Evolutionary conservation across 106 monocot species (phyloP), one percentile per base, ranked within the genome.

Genomic region (Allium sativum): DNA sequence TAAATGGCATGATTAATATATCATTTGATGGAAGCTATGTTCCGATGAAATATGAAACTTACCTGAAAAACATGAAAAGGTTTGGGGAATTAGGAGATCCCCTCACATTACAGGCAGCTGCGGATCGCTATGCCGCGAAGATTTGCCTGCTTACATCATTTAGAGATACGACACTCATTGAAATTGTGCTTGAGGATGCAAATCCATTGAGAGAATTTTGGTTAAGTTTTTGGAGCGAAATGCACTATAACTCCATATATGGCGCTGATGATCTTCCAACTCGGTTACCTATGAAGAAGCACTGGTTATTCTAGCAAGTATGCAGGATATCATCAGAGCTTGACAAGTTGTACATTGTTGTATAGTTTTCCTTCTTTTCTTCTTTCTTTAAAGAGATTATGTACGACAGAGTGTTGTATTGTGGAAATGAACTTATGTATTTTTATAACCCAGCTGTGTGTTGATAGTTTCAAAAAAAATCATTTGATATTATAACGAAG

Each of bases 171-270:
- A 81, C 84, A 75, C 58, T 84, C 18, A 84, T 92, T 66, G 87
- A 92, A 74, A 92, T 92, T 66, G 64, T 84, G 65, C 92, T 87
- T 45, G 87, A 65, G 67, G 83, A 92, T 48, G 55, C 72, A 62
- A 52, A 21, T 81, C 81, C 78, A 48, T 78, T 76, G 48, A 83
- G 69, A 87, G 93, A 85, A 59, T 61, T 93, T 40, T 93, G 93
- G 93, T 68, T 93, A 48, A 93, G 93, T 73, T 93, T 93, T 69
- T 93, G 93, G 93, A 80, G 93, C 42, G 93, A 93, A 88, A 88
- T 93, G 19, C 93, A 93, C 72, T 93, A 93, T 48, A 93, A 93
- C 62, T 93, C 93, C 46, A 61, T 93, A 61, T 93, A 88, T 61
- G 88, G 54, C 65, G 57, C 71, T 22, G 88, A 85, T 67, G 93